phyloP scores from a whole-genome alignment of 805 yeast species.

The Pichia kluyveri region DNA sequence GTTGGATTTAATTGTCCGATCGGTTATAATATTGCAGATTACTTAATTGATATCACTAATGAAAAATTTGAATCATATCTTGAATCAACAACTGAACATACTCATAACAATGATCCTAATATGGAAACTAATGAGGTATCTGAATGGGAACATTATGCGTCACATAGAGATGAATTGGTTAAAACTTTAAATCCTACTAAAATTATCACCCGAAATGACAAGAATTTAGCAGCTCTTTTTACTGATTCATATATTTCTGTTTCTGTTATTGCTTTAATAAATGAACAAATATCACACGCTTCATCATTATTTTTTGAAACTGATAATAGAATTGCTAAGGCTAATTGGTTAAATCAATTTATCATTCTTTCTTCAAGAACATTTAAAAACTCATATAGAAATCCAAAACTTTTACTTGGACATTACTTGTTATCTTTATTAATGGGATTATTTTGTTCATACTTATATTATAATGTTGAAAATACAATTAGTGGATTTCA shows the following conservation, averaged over 20 bases:
- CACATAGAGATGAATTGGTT: constrained; percentile 64
- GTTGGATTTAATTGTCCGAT: constrained; percentile 78
- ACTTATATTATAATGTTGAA: constrained; percentile 69
- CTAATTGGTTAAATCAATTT: constrained; percentile 57
- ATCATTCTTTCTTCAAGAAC: constrained; percentile 75
- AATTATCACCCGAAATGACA: constrained; percentile 5
- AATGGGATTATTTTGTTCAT: constrained; percentile 80
- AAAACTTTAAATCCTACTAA: constrained; percentile 14
- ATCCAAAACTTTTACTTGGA: constrained; percentile 79
- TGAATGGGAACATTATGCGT: constrained; percentile 84
- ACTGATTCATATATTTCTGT: constrained; percentile 29
- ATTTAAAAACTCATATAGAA: constrained; percentile 85
- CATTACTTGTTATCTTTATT: constrained; percentile 72
- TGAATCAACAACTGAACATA: constrained; percentile 11
- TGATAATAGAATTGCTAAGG: constrained; percentile 33
- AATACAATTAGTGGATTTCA: constrained; percentile 96
- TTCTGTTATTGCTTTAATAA: constrained; percentile 33
- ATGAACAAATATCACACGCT: constrained; percentile 8
- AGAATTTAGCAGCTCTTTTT: constrained; percentile 16
- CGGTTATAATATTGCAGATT: constrained; percentile 93
- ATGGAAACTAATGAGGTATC: constrained; percentile 33
- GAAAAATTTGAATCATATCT: constrained; percentile 25
- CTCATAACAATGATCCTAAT: constrained; percentile 9
- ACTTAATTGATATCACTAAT: constrained; percentile 82
- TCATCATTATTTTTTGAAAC: constrained; percentile 18